A percentile compares a stretch with the other conserved stretches of the same genome.
Evolutionary conservation across 2,329 filamentous ascomycete genomes (phyloP).

Genomic region (Fusarium sp.): DNA sequence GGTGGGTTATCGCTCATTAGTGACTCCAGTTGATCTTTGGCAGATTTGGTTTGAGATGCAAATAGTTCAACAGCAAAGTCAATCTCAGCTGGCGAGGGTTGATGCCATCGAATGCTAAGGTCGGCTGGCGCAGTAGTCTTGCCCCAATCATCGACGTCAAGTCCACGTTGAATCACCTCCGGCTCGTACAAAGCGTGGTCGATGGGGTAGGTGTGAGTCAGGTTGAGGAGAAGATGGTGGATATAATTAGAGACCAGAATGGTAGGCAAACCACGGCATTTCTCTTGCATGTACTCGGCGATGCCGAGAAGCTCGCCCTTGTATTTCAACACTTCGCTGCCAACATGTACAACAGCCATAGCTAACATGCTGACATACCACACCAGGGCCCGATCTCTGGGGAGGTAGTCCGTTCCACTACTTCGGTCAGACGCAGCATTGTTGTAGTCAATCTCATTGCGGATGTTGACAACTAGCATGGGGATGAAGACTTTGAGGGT

Average conservation of each 20-base stretch:
- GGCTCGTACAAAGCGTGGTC: slow-evolving; percentile 91
- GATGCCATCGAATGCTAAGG: slow-evolving; percentile 91
- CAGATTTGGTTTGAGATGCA: slow-evolving; percentile 82
- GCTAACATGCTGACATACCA: slow-evolving; percentile 98
- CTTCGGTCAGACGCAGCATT: slow-evolving; percentile 94
- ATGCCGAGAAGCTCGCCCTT: slow-evolving; percentile 91
- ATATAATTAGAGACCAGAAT: slow-evolving; percentile 98
- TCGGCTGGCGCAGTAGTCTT: slow-evolving; percentile 78
- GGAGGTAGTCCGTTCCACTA: slow-evolving; percentile 91
- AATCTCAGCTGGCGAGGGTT: slow-evolving; percentile 82
- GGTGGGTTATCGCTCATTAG: slow-evolving; percentile 85
- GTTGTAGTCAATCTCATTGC: slow-evolving; percentile 96
- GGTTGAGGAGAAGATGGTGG: slow-evolving; percentile 92
- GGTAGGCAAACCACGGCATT: slow-evolving; percentile 91
- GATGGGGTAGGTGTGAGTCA: slow-evolving; percentile 93
- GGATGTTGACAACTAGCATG: slow-evolving; percentile 89
- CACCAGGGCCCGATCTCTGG: slow-evolving; percentile 89
- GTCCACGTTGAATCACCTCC: slow-evolving; percentile 75
- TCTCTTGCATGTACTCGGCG: slow-evolving; percentile 95
- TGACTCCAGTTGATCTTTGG: slow-evolving; percentile 78
- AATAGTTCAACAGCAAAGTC: slow-evolving; percentile 92
- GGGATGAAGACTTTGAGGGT: slow-evolving; percentile 91
- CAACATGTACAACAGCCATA: slow-evolving; percentile 98
- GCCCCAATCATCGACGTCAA: slow-evolving; percentile 87
- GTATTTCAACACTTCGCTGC: slow-evolving; percentile 88